Percentiles rank a stretch among this genome's conserved stretches.
phyloP scores from a whole-genome alignment of 768 basidiomycete genomes.

The Suillus lakei region DNA sequence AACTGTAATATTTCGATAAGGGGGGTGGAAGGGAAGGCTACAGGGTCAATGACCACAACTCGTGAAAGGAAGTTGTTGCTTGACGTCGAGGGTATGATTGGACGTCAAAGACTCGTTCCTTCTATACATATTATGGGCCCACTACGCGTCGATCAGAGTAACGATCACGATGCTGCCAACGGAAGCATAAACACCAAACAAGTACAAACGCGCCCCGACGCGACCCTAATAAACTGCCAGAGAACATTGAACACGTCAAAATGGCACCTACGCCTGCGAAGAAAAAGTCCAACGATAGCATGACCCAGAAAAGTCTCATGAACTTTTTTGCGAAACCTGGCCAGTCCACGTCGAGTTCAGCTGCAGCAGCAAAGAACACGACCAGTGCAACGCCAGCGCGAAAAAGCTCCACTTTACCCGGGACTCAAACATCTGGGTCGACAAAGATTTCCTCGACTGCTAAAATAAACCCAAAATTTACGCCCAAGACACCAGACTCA shows the following conservation, averaged over 20 bases:
- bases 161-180: too few relatives aligned
- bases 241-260: neutral
- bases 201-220: conserved; percentile 26
- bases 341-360: conserved; percentile 23
- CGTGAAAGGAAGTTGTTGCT: too few relatives aligned
- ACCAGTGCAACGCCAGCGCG: neutral
- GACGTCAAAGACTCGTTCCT: too few relatives aligned
- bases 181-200: too few relatives aligned
- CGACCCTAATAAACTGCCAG: conserved; percentile 1
- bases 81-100: too few relatives aligned
- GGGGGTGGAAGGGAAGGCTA: too few relatives aligned
- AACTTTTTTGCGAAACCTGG: conserved; percentile 59
- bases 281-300: conserved; percentile 45
- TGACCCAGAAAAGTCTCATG: conserved; percentile 78
- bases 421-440: conserved; percentile 1
- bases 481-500: conserved; percentile 42
- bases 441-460: conserved; percentile 24
- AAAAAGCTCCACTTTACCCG: neutral
- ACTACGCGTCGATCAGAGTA: too few relatives aligned
- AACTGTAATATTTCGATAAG: too few relatives aligned
- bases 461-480: conserved; percentile 41
- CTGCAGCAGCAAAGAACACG: neutral
- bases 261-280: conserved; percentile 31
- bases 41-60: too few relatives aligned
- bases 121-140: too few relatives aligned